These are phyloP conservation scores for Pythium dissimile DNA, from an alignment of 352 stramenopile species.

Conservation along the genomic window DNA sequence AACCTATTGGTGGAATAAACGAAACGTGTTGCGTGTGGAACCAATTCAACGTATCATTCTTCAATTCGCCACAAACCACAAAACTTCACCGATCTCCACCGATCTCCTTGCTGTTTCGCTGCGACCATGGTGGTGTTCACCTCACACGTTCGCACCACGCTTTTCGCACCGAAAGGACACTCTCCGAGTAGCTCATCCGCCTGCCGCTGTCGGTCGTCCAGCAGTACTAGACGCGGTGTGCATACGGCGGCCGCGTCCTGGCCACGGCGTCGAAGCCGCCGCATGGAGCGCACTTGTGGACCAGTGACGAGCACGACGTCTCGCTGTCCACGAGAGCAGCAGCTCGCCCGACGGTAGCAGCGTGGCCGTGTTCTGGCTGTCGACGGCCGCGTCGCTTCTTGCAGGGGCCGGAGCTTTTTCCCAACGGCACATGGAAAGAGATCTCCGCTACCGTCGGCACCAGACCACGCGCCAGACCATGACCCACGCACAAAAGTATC, in stretches of 20 bases:
- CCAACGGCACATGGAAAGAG: constrained; percentile 58
- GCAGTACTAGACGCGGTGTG: constrained; percentile 9
- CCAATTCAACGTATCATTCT: no score
- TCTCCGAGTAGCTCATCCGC: neutral
- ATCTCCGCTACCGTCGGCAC: constrained; percentile 55
- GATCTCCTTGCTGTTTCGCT: no score
- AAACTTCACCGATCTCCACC: no score
- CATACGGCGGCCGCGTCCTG: neutral
- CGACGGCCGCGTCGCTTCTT: no score
- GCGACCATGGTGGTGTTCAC: constrained; percentile 13
- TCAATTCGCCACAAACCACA: no score
- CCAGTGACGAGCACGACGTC: constrained; percentile 6
- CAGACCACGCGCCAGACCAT: constrained; percentile 88
- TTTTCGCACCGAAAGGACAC: constrained; percentile 3
- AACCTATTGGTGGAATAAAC: no score
- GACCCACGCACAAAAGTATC: constrained; percentile 94
- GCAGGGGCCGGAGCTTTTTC: constrained; percentile 55
- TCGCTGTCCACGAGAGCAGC: no score
- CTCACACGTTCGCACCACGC: neutral
- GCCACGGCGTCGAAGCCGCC: neutral
- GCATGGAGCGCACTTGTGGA: constrained; percentile 5
- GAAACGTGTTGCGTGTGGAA: no score
- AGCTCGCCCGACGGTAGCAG: no score
- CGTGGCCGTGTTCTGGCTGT: no score
- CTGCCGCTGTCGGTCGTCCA: constrained; percentile 10